Conservation (phyloP, 306 rosid species). For the Medicago truncatula region DNA sequence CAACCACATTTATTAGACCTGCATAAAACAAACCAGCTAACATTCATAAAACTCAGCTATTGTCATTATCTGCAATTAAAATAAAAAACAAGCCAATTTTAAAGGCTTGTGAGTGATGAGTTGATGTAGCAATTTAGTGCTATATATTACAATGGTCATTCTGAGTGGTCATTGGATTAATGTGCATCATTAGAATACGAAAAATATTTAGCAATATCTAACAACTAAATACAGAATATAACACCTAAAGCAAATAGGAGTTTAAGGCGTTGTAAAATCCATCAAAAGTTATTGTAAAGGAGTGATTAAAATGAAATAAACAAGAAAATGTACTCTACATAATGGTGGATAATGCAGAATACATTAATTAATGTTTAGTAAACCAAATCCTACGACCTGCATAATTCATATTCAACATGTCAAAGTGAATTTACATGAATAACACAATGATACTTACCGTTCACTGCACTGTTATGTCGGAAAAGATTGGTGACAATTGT, state of each 20-base stretch:
- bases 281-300: not conserved
- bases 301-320: not conserved
- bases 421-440: not conserved
- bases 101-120: not conserved
- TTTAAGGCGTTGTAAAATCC: not conserved
- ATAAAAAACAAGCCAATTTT: not conserved
- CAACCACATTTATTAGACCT: conserved; percentile 53
- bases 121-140: not conserved
- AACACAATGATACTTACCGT: conserved; percentile 44
- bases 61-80: conserved; percentile 10
- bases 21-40: conserved; percentile 41
- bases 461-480: conserved; percentile 46
- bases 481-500: conserved; percentile 62
- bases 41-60: not conserved
- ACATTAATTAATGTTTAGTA: not conserved
- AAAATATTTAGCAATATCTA: not conserved
- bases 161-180: not conserved
- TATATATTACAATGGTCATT: conserved; percentile 9
- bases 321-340: conserved; percentile 14
- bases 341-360: conserved; percentile 3
- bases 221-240: no score
- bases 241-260: not conserved
- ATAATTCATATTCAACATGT: not conserved
- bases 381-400: not conserved
- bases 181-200: not conserved